Evolutionary conservation across 805 yeast genomes (phyloP), one percentile per base, ranked within the genome.

Genomic region (Blastobotrys chiropterorum): DNA sequence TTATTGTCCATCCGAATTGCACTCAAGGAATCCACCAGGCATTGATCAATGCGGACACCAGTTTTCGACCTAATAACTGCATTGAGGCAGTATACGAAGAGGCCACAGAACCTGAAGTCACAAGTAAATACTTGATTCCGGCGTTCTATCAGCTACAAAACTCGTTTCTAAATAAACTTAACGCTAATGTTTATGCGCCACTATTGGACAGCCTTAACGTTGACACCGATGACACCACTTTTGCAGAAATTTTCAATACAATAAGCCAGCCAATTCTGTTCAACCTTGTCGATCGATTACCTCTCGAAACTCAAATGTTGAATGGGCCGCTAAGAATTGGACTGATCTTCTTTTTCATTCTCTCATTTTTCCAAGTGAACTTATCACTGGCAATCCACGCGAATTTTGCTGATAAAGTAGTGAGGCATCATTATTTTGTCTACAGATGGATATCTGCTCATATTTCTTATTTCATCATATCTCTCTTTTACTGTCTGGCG

Each of bases 251-350:
- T 17, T 54, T 66, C 14, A 15, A 56, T 2, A 45, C 69, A 2
- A 45, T 71, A 5, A 57, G 72, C 30, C 61, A 59, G 20, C 73
- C 72, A n/a, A 67, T 76, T 14, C n/a, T n/a, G n/a, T n/a, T n/a
- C n/a, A n/a, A n/a, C n/a, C n/a, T n/a, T n/a, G n/a, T n/a, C n/a
- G n/a, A n/a, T n/a, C n/a, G n/a, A n/a, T n/a, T n/a, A n/a, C n/a
- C n/a, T n/a, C n/a, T n/a, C n/a, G 54, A 53, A 0, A 70, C 77
- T 2, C 80, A 78, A 3, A 62, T 82, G 14, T 58, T 75, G 43
- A n/a, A n/a, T n/a, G 90, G 89, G 0, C 88, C 90, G 3, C 66
- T 81, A 2, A 90, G 85, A 65, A 82, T 86, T 54, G 94, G 94
- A 49, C 73, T 85, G 56, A 83, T 86, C 64, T 86, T 81, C 63